Percentiles rank a stretch among this genome's conserved stretches.
phyloP scores from a whole-genome alignment of 176 grass and related monocot genomes.

The Oryza brachyantha region DNA sequence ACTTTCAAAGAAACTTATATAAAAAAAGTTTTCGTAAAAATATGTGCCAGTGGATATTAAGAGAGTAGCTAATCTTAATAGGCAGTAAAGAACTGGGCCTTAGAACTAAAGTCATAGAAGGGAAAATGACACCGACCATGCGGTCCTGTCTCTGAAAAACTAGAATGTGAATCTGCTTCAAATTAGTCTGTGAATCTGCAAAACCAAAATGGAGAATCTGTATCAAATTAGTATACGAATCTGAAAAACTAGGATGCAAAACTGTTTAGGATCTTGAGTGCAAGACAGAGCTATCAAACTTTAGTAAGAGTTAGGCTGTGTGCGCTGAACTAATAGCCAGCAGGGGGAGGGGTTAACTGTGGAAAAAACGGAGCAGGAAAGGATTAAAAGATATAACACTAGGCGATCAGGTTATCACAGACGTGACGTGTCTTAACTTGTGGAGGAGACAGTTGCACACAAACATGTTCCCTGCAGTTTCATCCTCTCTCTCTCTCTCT shows the following conservation, averaged over 20 bases:
- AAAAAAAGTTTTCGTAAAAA: no score
- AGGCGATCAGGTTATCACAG: background rate
- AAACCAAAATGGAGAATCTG: no score
- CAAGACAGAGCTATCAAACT: background rate
- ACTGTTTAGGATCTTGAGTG: background rate
- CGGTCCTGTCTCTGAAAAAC: no score
- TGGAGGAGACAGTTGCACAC: background rate
- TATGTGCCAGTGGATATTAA: no score
- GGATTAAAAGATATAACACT: background rate
- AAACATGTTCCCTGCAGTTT: constrained; percentile 9
- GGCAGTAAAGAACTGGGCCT: no score
- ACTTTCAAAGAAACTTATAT: no score
- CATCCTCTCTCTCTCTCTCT: background rate
- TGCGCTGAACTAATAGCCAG: background rate
- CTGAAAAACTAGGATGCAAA: background rate
- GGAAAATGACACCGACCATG: no score
- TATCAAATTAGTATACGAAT: no score
- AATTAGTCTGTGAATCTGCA: no score
- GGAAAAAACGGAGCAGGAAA: background rate
- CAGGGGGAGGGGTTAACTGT: background rate
- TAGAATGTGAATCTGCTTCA: background rate
- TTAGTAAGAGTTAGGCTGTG: no score
- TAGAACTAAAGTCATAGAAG: no score
- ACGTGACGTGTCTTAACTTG: background rate
- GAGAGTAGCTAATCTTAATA: no score